phyloP scores from a whole-genome alignment of 176 grass and related monocot genomes.

The Musa itinerans region DNA sequence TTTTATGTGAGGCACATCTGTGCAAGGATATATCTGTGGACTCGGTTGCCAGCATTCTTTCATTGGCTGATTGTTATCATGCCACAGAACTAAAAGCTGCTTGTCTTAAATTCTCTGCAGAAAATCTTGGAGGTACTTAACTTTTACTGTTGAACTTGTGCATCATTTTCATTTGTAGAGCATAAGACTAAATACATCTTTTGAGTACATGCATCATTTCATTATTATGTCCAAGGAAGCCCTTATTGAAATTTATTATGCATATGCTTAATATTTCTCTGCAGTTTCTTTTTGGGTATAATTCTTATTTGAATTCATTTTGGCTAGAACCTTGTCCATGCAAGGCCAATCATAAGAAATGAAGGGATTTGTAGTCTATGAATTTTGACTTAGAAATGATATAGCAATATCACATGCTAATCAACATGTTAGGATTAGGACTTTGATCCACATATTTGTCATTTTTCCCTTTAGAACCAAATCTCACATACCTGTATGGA shows the following conservation, averaged over 20 bases:
- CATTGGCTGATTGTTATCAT: slow-evolving; percentile 67
- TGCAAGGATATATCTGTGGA: slow-evolving; percentile 83
- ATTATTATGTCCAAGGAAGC: background rate
- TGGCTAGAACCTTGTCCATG: no score
- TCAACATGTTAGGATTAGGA: background rate
- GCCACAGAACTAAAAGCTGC: slow-evolving; percentile 82
- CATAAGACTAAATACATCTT: background rate
- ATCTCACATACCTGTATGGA: background rate
- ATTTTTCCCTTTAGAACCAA: background rate
- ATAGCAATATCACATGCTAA: background rate
- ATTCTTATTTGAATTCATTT: no score
- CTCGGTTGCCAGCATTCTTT: slow-evolving; percentile 67
- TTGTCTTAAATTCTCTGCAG: slow-evolving; percentile 87
- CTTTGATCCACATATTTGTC: background rate
- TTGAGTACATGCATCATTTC: background rate
- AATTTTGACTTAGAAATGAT: background rate
- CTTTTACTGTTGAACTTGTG: slow-evolving; percentile 3
- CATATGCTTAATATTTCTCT: no score
- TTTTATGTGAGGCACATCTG: slow-evolving; percentile 79
- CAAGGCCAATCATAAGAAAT: no score
- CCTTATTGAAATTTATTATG: no score
- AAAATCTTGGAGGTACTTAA: slow-evolving; percentile 80
- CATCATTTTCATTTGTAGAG: background rate
- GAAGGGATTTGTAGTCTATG: background rate
- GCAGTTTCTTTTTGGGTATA: background rate